These are phyloP conservation scores for Pseudofabraea citricarpa DNA, from an alignment of 2,329 filamentous ascomycete species.

Conservation along the genomic window DNA sequence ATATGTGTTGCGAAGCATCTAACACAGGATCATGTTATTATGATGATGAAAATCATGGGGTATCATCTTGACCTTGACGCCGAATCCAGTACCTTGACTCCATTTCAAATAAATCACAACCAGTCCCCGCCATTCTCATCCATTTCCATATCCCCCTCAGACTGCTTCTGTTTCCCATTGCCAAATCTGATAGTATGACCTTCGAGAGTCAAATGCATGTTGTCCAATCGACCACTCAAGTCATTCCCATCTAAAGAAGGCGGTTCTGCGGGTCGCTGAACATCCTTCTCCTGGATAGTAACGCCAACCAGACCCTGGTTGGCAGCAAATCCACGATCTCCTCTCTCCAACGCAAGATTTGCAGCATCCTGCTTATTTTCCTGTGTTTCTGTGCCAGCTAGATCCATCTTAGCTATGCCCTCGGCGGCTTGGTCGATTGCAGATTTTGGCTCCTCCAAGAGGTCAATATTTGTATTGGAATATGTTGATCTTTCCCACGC, in stretches of 20 bases:
- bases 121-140: constrained; percentile 16
- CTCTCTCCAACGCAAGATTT: constrained; percentile 47
- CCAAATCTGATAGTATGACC: constrained; percentile 24
- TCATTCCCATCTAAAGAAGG: constrained; percentile 33
- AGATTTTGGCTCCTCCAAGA: constrained; percentile 62
- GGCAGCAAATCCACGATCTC: constrained; percentile 24
- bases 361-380: constrained; percentile 35
- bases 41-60: too few relatives aligned
- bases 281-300: constrained; percentile 47
- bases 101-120: constrained; percentile 11
- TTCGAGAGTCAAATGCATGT: constrained; percentile 25
- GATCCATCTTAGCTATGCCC: constrained; percentile 32
- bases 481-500: constrained; percentile 68
- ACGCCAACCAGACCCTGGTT: constrained; percentile 36
- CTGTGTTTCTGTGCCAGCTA: constrained; percentile 36
- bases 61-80: not conserved
- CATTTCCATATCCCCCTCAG: constrained; percentile 11
- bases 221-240: constrained; percentile 23
- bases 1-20: too few relatives aligned
- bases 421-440: constrained; percentile 26
- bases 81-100: not conserved
- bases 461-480: constrained; percentile 41
- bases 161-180: constrained; percentile 10
- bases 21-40: too few relatives aligned
- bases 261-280: constrained; percentile 32